Base-by-base conservation (phyloP, 352 stramenopile species). In the Globisporangium megalacanthum region DNA sequence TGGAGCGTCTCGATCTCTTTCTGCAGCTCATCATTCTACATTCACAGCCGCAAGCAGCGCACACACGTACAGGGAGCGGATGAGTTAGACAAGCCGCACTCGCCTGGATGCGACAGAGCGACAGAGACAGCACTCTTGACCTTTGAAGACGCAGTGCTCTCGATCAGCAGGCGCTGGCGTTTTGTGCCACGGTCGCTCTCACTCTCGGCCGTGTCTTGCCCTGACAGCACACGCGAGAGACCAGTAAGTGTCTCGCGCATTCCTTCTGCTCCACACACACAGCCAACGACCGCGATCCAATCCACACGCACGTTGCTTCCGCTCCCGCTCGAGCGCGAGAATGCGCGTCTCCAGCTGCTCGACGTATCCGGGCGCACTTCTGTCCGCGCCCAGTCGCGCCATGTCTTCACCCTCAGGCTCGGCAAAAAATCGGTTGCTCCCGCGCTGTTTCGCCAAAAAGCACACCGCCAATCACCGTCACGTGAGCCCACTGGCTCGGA, bases 101-200 rank as follows among this genome's bases (percentile, higher is more conserved):
- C 51, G 19, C 25, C 54, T 36, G 19, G 15, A 29, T 39, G 4
- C 6, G 14, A 19, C 10, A 55, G 17, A 49, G 42, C 37, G 8
- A 49, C 31, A 4, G 10, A 46, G 42, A 46, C 36, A 48, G 49
- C 4, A 29, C 39, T 15, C 15, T 17, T n/a, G 58, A 90, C 80
- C 68, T 88, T 88, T 14, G 71, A 70, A 29, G 81, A 66, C 36
- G 76, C 70, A 31, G 73, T 62, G 55, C 72, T 86, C 51, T 90
- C 77, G 41, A 75, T 77, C 49, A 82, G 77, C 15, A 88, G 44
- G 10, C 77, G 70, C 55, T 84, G 75, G 1, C 77, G 69, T 60
- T 88, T 88, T 36, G 48, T 64, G 36, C 56, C 68, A 25, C 61
- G 64, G 5, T 49, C 67, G 9, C 53, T 68, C 3, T 74, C 74